Evolutionary conservation across 805 yeast species (phyloP).

Genomic region (Nakazawaea ernobii): DNA sequence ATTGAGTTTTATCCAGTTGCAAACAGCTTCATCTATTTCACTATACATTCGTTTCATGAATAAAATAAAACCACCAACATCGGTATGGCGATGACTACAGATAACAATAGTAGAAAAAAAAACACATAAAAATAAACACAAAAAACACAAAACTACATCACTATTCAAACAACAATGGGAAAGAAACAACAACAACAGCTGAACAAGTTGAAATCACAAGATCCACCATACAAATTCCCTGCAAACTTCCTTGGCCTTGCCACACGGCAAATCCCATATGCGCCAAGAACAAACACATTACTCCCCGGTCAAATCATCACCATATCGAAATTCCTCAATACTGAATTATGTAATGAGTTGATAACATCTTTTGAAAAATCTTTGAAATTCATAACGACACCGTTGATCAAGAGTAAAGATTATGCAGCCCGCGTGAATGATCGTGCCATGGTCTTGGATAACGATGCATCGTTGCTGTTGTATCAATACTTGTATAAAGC

Average conservation of each 20-base stretch:
- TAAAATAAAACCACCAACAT: too few species aligned
- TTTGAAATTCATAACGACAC: slow-evolving; percentile 38
- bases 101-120: too few species aligned
- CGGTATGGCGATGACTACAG: too few species aligned
- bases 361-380: slow-evolving; percentile 25
- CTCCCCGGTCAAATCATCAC: slow-evolving; percentile 33
- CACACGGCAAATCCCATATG: not conserved
- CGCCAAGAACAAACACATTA: slow-evolving; percentile 7
- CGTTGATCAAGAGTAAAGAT: slow-evolving; percentile 38
- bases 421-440: slow-evolving; percentile 59
- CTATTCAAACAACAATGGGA: too few species aligned
- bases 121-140: too few species aligned
- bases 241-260: not conserved
- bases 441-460: slow-evolving; percentile 36
- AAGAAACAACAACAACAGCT: not conserved
- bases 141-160: too few species aligned
- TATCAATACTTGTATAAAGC: slow-evolving; percentile 37
- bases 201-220: not conserved
- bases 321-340: slow-evolving; percentile 32
- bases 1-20: not conserved
- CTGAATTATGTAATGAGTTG: slow-evolving; percentile 32
- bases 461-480: slow-evolving; percentile 28
- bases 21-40: too few species aligned
- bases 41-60: too few species aligned
- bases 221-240: not conserved